Conservation (phyloP, 1,139 yeast genomes). For the Maudiozyma humilis region DNA sequence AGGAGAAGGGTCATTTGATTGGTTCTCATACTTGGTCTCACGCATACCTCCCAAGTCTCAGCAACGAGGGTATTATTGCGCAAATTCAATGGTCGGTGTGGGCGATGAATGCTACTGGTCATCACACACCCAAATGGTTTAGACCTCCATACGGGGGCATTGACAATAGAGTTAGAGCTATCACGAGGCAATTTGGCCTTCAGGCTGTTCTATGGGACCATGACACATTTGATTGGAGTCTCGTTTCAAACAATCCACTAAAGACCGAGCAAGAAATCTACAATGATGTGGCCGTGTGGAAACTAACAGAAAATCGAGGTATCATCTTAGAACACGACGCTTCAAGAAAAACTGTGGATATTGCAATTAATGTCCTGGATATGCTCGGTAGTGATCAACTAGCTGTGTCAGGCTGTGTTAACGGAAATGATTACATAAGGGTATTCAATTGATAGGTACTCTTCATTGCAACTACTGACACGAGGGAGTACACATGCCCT, state of each 20-base stretch:
- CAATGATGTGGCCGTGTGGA: constrained; percentile 50
- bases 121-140: constrained; percentile 86
- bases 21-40: constrained; percentile 95
- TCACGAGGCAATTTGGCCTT: constrained; percentile 77
- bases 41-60: constrained; percentile 65
- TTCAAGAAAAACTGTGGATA: constrained; percentile 54
- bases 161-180: constrained; percentile 75
- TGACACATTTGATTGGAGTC: constrained; percentile 88
- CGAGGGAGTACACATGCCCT: not conserved
- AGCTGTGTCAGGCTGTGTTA: constrained; percentile 80
- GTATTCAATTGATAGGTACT: constrained; percentile 8
- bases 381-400: constrained; percentile 50
- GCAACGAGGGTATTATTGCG: constrained; percentile 75
- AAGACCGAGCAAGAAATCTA: constrained; percentile 46
- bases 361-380: constrained; percentile 51
- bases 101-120: constrained; percentile 95
- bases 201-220: constrained; percentile 86
- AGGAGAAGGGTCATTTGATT: constrained; percentile 61
- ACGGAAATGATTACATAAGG: constrained; percentile 41
- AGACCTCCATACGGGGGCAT: constrained; percentile 95
- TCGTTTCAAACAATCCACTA: constrained; percentile 36
- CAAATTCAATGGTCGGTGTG: constrained; percentile 92
- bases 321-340: constrained; percentile 83
- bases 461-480: not conserved
- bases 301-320: constrained; percentile 41